Conservation (phyloP, 148 eudicot genomes). For the Silene latifolia region DNA sequence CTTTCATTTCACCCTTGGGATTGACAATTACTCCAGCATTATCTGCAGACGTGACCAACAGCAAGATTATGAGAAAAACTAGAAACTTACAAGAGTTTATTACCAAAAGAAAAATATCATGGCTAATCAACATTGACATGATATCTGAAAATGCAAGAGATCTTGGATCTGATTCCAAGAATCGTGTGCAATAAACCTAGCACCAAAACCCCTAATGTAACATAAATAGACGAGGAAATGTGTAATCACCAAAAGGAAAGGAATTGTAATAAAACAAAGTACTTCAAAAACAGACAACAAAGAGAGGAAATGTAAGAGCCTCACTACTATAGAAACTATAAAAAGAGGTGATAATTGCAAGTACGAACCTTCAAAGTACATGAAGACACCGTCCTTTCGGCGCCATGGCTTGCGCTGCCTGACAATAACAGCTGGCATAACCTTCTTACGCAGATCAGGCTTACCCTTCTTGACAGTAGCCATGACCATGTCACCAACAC, state of each 20-base stretch:
- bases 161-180: too few species aligned
- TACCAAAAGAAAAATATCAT: too few species aligned
- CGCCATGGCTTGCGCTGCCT: slow-evolving; percentile 89
- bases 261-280: background rate
- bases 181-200: background rate
- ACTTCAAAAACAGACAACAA: background rate
- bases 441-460: slow-evolving; percentile 80
- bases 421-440: slow-evolving; percentile 77
- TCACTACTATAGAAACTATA: background rate
- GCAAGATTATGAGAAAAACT: background rate
- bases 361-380: slow-evolving; percentile 67
- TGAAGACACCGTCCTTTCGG: slow-evolving; percentile 82
- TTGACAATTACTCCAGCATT: slow-evolving; percentile 58
- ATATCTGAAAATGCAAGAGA: too few species aligned
- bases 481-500: slow-evolving; percentile 84
- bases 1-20: slow-evolving; percentile 63
- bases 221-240: background rate
- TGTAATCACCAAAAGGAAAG: background rate
- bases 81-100: too few species aligned
- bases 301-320: background rate
- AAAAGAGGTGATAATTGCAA: background rate
- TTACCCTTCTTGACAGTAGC: slow-evolving; percentile 67
- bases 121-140: too few species aligned
- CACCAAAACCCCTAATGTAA: background rate
- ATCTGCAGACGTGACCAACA: slow-evolving; percentile 27